Evolutionary conservation across 1,139 yeast species (phyloP).

Genomic region (Meyerozyma smithsonii): DNA sequence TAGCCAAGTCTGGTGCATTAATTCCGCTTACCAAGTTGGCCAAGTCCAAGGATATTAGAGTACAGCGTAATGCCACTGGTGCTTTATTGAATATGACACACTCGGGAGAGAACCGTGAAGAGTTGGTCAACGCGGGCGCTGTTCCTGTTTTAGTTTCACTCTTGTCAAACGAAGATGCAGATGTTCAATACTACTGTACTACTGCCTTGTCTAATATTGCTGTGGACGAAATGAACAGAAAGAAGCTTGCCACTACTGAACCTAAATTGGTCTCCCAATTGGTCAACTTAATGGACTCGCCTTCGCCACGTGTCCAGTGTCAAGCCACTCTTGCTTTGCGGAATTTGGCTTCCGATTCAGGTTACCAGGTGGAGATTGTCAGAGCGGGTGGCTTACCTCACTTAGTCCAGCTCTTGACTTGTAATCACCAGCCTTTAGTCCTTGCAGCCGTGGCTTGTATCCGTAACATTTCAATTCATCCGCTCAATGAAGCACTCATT

Average conservation of each 20-base stretch:
- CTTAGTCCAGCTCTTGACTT: constrained; percentile 78
- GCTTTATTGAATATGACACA: constrained; percentile 97
- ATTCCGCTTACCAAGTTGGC: constrained; percentile 92
- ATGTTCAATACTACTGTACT: constrained; percentile 96
- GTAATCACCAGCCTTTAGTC: constrained; percentile 87
- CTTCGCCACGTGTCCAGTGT: constrained; percentile 92
- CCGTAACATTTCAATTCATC: constrained; percentile 93
- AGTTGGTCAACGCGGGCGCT: constrained; percentile 95
- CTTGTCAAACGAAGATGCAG: constrained; percentile 83
- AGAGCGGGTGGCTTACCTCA: constrained; percentile 94
- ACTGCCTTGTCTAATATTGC: constrained; percentile 97
- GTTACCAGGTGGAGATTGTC: constrained; percentile 91
- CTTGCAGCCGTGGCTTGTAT: constrained; percentile 98
- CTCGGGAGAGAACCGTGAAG: constrained; percentile 93
- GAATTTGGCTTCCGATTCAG: constrained; percentile 90
- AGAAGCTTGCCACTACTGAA: constrained; percentile 84
- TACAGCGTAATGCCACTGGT: constrained; percentile 97
- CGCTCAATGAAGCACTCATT: constrained; percentile 89
- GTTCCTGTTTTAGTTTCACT: constrained; percentile 94
- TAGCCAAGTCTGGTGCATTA: constrained; percentile 95
- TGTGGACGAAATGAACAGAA: constrained; percentile 88
- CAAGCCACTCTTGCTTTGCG: constrained; percentile 96
- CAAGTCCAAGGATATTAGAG: constrained; percentile 89
- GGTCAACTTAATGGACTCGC: constrained; percentile 87
- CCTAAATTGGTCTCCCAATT: constrained; percentile 89